Conservation (phyloP, 1,284 basidiomycete species). For the Vanrija sp. region DNA sequence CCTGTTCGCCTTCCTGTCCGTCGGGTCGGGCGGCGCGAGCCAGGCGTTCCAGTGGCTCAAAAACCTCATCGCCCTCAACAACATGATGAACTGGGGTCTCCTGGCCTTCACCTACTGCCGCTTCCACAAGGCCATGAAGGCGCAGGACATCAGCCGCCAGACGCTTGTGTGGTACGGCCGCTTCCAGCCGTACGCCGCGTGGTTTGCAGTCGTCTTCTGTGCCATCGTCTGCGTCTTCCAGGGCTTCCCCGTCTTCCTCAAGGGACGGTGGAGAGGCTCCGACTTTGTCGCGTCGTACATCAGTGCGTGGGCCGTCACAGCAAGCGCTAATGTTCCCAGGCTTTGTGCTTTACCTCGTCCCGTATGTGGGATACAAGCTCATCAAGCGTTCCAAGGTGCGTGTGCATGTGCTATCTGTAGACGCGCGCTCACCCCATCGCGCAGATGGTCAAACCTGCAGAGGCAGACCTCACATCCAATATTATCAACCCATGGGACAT, state of each 20-base stretch:
- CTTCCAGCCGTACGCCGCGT: conserved; percentile 29
- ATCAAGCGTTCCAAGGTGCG: conserved; percentile 28
- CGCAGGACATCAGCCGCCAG: conserved; percentile 23
- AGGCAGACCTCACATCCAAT: conserved; percentile 10
- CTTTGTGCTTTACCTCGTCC: conserved; percentile 60
- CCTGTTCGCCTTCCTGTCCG: conserved; percentile 57
- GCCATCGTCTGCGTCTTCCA: conserved; percentile 24
- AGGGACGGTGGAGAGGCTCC: conserved; percentile 13
- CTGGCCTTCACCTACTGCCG: conserved; percentile 24
- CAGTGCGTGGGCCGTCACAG: conserved; percentile 14
- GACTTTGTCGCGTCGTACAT: conserved; percentile 28
- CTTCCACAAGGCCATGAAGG: conserved; percentile 27
- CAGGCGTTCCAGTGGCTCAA: conserved; percentile 72
- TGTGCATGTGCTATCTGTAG: no score
- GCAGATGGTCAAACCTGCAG: conserved; percentile 7
- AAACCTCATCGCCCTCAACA: conserved; percentile 57
- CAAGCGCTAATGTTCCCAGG: neutral
- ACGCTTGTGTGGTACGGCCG: conserved; percentile 20
- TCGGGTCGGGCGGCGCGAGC: conserved; percentile 58
- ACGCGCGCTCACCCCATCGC: no score
- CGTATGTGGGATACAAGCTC: conserved; percentile 57
- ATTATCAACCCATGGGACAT: conserved; percentile 18
- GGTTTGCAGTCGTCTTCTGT: conserved; percentile 20
- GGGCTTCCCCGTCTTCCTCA: conserved; percentile 26
- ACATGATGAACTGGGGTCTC: conserved; percentile 60